phyloP scores from a whole-genome alignment of 2,329 filamentous ascomycete genomes.

The Penicillium sclerotiorum region DNA sequence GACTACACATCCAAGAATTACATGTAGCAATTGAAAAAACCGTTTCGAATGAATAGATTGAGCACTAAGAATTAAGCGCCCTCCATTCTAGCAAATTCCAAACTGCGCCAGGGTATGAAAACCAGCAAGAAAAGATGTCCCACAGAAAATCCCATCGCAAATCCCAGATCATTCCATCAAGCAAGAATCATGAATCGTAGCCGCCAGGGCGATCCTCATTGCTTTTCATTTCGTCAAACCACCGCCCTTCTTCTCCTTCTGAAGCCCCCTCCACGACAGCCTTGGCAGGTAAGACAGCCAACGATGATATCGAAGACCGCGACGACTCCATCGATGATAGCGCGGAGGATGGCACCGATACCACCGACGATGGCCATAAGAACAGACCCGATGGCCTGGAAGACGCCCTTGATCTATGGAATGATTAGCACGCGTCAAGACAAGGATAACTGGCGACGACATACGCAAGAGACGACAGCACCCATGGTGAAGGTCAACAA shows the following conservation, averaged over 20 bases:
- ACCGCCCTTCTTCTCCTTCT: constrained; percentile 24
- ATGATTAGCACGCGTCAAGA: constrained; percentile 13
- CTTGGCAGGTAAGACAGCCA: constrained; percentile 60
- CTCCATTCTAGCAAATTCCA: background rate
- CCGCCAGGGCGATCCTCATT: background rate
- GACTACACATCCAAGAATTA: background rate
- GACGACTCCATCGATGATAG: constrained; percentile 69
- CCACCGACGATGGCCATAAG: constrained; percentile 71
- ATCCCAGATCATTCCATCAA: background rate
- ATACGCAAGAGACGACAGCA: constrained; percentile 80
- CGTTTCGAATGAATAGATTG: too few relatives aligned
- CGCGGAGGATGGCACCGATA: constrained; percentile 65
- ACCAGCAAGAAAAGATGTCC: background rate
- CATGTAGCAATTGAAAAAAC: too few relatives aligned
- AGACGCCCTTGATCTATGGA: constrained; percentile 58
- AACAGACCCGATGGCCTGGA: constrained; percentile 65
- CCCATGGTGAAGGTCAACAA: constrained; percentile 63
- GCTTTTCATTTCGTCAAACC: background rate
- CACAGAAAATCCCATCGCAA: background rate
- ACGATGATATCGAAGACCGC: constrained; percentile 68
- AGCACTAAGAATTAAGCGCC: too few relatives aligned
- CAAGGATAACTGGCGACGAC: constrained; percentile 37
- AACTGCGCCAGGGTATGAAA: constrained; percentile 4
- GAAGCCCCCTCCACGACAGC: constrained; percentile 30
- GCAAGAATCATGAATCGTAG: constrained; percentile 4